Evolutionary conservation across 2,329 filamentous ascomycete species (phyloP), one percentile per base, ranked within the genome.

Genomic region (Apiospora arundinis): DNA sequence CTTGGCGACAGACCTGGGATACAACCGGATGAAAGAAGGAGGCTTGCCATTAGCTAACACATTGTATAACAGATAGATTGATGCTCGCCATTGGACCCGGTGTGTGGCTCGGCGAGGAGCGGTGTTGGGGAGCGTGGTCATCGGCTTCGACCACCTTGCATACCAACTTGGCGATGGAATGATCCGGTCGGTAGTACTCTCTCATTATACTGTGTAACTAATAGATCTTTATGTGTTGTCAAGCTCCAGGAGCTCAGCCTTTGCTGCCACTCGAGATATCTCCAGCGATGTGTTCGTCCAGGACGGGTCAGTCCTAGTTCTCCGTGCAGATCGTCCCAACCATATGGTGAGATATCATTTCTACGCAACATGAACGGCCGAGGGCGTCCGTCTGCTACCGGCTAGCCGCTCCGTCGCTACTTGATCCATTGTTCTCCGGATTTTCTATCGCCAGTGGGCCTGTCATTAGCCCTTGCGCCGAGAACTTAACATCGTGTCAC

Each of bases 11-110:
- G 16, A 37, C 8, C 25, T 8, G 11, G 9, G 28, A 37, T n/a
- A 7, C 52, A 60, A 28, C 28, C 16, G 28, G 21, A 7, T 18
- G 11, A 18, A 40, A n/a, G 16, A 63, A 2, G 18, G 21, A 32
- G 40, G 37, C 25, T 11, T 37, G 6, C 18, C 32, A 32, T 63
- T 63, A 8, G 56, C 56, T 63, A 63, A 63, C 18, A 18, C 28
- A 9, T 63, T 63, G 56, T 63, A 63, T 40, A 63, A n/a, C 32
- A 63, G 32, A n/a, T 63, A 63, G 56, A 32, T 48, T 2, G 45
- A n/a, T 40, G 56, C 56, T 63, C 56, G 56, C 56, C 56, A n/a
- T 63, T 40, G 56, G 28, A 23, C 21, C 56, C 28, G 7, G 28
- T 40, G 28, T 40, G 32, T 63, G 18, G 56, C 32, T 23, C 40